These are phyloP conservation scores for Butyriboletus appendiculatus DNA, from an alignment of 1,284 basidiomycete genomes.

Conservation along the genomic window DNA sequence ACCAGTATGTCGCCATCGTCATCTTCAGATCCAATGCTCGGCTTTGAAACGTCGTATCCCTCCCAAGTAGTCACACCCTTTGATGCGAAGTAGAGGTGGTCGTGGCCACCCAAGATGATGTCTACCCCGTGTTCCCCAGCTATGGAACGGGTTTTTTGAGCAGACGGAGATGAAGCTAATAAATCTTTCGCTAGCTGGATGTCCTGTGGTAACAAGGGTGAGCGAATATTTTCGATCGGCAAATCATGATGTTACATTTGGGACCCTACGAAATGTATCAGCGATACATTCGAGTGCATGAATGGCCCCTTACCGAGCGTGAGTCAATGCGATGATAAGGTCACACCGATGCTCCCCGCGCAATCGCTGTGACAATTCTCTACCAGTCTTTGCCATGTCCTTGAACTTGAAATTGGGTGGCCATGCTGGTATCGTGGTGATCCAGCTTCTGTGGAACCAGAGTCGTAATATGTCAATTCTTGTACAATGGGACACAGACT, in stretches of 20 bases:
- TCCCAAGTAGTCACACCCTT: conserved; percentile 77
- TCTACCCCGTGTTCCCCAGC: conserved; percentile 76
- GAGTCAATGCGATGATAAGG: conserved; percentile 69
- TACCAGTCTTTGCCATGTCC: conserved; percentile 54
- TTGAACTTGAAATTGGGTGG: conserved; percentile 61
- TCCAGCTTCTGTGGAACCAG: conserved; percentile 56
- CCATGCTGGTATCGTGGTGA: conserved; percentile 70
- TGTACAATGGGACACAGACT: conserved; percentile 41
- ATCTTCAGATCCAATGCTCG: conserved; percentile 69
- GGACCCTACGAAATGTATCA: conserved; percentile 34
- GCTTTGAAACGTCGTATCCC: conserved; percentile 57
- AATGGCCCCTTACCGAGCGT: conserved; percentile 46
- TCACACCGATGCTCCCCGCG: conserved; percentile 63
- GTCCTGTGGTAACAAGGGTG: conserved; percentile 46
- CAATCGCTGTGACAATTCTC: conserved; percentile 55
- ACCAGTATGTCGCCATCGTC: conserved; percentile 75
- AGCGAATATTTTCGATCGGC: conserved; percentile 38
- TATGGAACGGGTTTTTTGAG: conserved; percentile 47
- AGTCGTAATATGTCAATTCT: not conserved
- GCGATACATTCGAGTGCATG: not conserved
- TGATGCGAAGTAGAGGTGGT: conserved; percentile 85
- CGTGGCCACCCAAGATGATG: conserved; percentile 87
- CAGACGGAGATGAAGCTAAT: conserved; percentile 57
- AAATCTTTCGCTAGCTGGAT: conserved; percentile 63
- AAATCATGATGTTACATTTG: conserved; percentile 42